Base-by-base conservation (phyloP, 2,329 filamentous ascomycete genomes). In the Gremmenia infestans region DNA sequence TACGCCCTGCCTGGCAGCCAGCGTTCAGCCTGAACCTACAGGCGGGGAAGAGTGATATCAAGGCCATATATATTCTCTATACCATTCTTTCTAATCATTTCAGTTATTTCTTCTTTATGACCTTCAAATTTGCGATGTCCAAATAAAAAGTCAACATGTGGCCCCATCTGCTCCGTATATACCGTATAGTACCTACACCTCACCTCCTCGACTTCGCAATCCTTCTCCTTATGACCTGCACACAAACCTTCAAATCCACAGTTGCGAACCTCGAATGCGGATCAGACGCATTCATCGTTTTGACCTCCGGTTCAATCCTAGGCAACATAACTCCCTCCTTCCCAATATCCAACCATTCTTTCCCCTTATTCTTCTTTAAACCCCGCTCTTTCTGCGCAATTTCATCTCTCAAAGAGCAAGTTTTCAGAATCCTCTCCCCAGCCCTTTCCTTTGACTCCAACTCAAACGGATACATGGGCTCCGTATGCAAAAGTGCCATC, bases 181-280 rank as follows among this genome's bases (percentile, higher is more conserved):
- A 32, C 28, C 2, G 28, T 32, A 32, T 8, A 2, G 2, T 4
- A 32, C 8, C 8, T 9, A 32, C 3, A 32, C 11, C 28, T 28
- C 8, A 32, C 15, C 42, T 32, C 42, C 42, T 53, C 23, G 40
- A 46, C 22, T 43, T 53, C 22, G 19, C 17, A 40, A 53, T 53
- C 42, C 50, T 46, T 19, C n/a, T 25, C 37, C 22, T 53, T 1
- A 19, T 28, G 39, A 53, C 40, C 45, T 55, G 48, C n/a, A 50
- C 17, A 47, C 53, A 55, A 25, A 55, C 53, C 22, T 51, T 40
- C 40, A 50, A 40, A 50, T 46, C 37, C n/a, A 55, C 53, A 17
- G 36, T 55, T 3, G 39, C 8, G 23, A 45, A 51, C 12, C 53
- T 55, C 6, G 35, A 40, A 17, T 45, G 47, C 22, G 52, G 46